Evolutionary conservation across 2,329 filamentous ascomycete species (phyloP).

Genomic region (Drechslera avenae): DNA sequence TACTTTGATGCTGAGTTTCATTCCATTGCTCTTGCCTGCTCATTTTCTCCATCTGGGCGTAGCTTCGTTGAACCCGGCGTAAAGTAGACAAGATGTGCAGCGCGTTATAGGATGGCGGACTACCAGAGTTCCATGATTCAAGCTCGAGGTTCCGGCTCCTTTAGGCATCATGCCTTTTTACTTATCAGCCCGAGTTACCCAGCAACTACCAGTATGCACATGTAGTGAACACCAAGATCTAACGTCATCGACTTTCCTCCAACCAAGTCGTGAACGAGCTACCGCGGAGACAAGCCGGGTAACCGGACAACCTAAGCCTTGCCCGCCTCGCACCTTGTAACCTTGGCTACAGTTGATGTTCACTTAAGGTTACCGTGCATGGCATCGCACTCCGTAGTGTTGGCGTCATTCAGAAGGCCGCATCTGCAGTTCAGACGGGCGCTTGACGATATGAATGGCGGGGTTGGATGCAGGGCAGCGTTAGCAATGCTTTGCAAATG

Average conservation of each 20-base stretch:
- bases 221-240: background rate
- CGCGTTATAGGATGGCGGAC: background rate
- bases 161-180: background rate
- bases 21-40: constrained; percentile 10
- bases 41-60: constrained; percentile 7
- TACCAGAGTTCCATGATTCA: background rate
- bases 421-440: constrained; percentile 1
- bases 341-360: constrained; percentile 16
- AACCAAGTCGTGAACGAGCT: constrained; percentile 11
- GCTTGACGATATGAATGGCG: constrained; percentile 8
- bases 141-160: background rate
- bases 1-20: constrained; percentile 11
- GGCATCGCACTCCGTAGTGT: constrained; percentile 1
- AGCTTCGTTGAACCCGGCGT: constrained; percentile 2
- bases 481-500: constrained; percentile 2
- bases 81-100: background rate
- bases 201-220: background rate
- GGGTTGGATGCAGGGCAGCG: constrained; percentile 8
- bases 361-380: constrained; percentile 16
- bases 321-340: constrained; percentile 3
- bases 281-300: constrained; percentile 9
- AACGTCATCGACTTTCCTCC: constrained; percentile 18
- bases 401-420: constrained; percentile 7
- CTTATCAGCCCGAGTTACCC: constrained; percentile 4
- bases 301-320: constrained; percentile 14